These are phyloP conservation scores for Fusarium torreyae DNA, from an alignment of 2,329 filamentous ascomycete species.

Conservation along the genomic window DNA sequence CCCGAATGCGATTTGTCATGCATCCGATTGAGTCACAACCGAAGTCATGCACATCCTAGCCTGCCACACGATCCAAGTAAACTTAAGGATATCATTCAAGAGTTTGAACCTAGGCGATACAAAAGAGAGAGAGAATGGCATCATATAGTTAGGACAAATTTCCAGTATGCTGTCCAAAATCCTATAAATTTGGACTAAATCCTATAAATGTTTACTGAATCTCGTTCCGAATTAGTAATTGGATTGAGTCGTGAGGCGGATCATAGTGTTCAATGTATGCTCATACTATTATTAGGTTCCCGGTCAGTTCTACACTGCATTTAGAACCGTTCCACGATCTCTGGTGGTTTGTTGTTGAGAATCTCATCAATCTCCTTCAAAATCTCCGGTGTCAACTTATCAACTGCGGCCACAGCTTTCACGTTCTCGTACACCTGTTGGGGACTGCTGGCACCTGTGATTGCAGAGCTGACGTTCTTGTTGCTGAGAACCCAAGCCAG, in stretches of 20 bases:
- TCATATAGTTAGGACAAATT: no score
- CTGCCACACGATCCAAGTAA: no score
- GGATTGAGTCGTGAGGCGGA: no score
- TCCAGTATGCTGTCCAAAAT: no score
- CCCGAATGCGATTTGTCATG: conserved; percentile 38
- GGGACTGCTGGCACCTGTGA: conserved; percentile 71
- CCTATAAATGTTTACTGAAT: no score
- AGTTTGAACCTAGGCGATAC: no score
- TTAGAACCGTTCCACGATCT: conserved; percentile 51
- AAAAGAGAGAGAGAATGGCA: no score
- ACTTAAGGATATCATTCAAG: no score
- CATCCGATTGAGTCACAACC: conserved; percentile 2
- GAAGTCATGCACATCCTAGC: background rate
- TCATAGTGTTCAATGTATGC: background rate
- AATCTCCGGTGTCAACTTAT: conserved; percentile 72
- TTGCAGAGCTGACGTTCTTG: conserved; percentile 72
- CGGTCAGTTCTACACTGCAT: background rate
- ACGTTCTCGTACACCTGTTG: conserved; percentile 74
- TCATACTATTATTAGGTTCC: background rate
- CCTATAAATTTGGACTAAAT: no score
- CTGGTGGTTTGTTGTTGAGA: conserved; percentile 71
- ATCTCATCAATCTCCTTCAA: conserved; percentile 72
- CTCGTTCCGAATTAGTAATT: no score
- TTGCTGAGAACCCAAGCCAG: conserved; percentile 76
- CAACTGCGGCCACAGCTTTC: conserved; percentile 65